A percentile compares a stretch with the other conserved stretches of the same genome.
Evolutionary conservation across 352 stramenopile species (phyloP).

Genomic region (Globisporangium abappressorium): DNA sequence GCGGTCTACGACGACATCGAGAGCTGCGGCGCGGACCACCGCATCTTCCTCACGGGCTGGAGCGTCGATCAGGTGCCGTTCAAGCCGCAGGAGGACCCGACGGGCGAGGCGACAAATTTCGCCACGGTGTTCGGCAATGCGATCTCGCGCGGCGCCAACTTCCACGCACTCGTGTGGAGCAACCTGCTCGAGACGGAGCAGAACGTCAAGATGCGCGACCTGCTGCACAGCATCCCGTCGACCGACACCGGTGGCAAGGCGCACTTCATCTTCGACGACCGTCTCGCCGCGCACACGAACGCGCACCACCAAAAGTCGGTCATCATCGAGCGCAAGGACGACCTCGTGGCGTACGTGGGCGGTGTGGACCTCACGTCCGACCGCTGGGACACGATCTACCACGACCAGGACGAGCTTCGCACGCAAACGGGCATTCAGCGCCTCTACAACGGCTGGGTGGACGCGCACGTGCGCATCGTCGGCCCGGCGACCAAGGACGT

Average conservation of each 20-base stretch:
- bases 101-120: constrained; percentile 33
- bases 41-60: constrained; percentile 59
- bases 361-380: constrained; percentile 49
- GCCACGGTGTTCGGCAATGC: constrained; percentile 29
- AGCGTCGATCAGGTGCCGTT: constrained; percentile 61
- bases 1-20: constrained; percentile 47
- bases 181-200: constrained; percentile 55
- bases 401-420: constrained; percentile 41
- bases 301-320: constrained; percentile 56
- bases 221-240: constrained; percentile 37
- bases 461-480: constrained; percentile 40
- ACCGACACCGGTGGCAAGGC: constrained; percentile 20
- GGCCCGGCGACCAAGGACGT: constrained; percentile 48
- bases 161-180: constrained; percentile 58
- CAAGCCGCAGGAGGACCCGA: constrained; percentile 29
- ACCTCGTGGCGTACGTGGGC: constrained; percentile 38
- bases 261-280: constrained; percentile 48
- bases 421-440: constrained; percentile 24
- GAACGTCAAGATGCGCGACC: constrained; percentile 55
- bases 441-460: constrained; percentile 46
- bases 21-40: constrained; percentile 26
- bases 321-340: constrained; percentile 17
- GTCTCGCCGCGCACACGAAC: constrained; percentile 23
- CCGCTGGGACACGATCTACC: constrained; percentile 52
- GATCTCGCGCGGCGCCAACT: constrained; percentile 35